These are phyloP conservation scores for Annulohypoxylon moriforme DNA, from an alignment of 495 filamentous ascomycete species.

Conservation along the genomic window DNA sequence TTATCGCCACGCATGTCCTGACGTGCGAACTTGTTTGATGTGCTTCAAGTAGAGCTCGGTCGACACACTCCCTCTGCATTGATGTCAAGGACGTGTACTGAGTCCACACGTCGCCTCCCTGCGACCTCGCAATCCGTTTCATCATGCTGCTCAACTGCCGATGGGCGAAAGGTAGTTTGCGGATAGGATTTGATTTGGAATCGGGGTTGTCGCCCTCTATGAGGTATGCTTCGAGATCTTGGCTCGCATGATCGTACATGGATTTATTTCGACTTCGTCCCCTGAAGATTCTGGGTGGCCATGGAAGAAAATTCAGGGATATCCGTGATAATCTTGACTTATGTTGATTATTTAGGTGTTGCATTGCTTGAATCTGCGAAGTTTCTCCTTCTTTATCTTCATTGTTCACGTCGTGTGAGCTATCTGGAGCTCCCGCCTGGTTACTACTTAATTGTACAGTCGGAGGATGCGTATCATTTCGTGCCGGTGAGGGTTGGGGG, in stretches of 20 bases:
- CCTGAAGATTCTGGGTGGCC: constrained; percentile 1
- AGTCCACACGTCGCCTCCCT: background rate
- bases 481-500: background rate
- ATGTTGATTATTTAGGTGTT: background rate
- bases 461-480: background rate
- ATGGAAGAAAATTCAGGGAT: background rate
- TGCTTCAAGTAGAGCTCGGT: constrained; percentile 2
- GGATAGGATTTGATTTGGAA: background rate
- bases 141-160: background rate
- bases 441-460: background rate
- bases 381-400: background rate
- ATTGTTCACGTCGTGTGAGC: background rate
- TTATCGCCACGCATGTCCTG: constrained; percentile 25
- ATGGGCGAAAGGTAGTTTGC: constrained; percentile 19
- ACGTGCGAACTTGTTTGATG: background rate
- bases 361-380: background rate
- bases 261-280: background rate
- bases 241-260: background rate
- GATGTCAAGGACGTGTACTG: constrained; percentile 14
- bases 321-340: background rate
- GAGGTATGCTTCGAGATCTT: constrained; percentile 28
- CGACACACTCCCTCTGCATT: constrained; percentile 5
- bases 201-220: constrained; percentile 6
- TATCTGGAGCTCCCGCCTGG: background rate
- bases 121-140: background rate